Conservation (phyloP, 768 basidiomycete genomes). For the Termitomyces sp. region DNA sequence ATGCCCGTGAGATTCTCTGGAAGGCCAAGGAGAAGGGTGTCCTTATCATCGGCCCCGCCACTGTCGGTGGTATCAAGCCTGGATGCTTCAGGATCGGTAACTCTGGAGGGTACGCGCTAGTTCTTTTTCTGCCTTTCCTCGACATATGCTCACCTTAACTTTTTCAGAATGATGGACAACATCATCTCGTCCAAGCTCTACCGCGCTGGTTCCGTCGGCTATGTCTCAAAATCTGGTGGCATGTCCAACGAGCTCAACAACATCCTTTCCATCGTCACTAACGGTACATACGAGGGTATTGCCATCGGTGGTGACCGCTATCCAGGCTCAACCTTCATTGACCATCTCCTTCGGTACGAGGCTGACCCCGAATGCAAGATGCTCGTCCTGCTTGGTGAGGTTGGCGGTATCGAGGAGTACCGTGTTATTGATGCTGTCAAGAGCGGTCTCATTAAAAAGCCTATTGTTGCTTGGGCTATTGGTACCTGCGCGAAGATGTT, state of each 20-base stretch:
- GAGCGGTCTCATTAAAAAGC: slow-evolving; percentile 90
- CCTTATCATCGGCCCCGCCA: slow-evolving; percentile 91
- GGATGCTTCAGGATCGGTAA: slow-evolving; percentile 99
- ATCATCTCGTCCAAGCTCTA: slow-evolving; percentile 98
- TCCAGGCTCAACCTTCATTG: slow-evolving; percentile 98
- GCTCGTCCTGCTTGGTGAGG: slow-evolving; percentile 97
- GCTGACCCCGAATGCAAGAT: slow-evolving; percentile 97
- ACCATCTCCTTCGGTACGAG: slow-evolving; percentile 97
- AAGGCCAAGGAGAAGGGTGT: slow-evolving; percentile 81
- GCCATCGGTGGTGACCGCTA: slow-evolving; percentile 99
- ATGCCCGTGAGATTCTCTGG: slow-evolving; percentile 94
- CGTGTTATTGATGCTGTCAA: slow-evolving; percentile 98
- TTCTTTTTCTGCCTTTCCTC: background rate
- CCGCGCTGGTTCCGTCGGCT: slow-evolving; percentile 94
- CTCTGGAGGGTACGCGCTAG: slow-evolving; percentile 76
- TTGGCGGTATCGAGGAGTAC: slow-evolving; percentile 98
- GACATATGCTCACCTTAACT: background rate
- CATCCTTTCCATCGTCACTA: slow-evolving; percentile 92
- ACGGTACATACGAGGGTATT: slow-evolving; percentile 99
- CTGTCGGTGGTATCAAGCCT: slow-evolving; percentile 99
- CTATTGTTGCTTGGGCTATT: slow-evolving; percentile 99
- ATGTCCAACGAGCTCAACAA: slow-evolving; percentile 99
- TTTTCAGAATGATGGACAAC: slow-evolving; percentile 95
- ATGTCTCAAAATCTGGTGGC: slow-evolving; percentile 98
- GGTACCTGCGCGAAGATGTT: slow-evolving; percentile 99